phyloP scores from a whole-genome alignment of 192 early-diverging fungal species.

The Coemansia sp. region DNA sequence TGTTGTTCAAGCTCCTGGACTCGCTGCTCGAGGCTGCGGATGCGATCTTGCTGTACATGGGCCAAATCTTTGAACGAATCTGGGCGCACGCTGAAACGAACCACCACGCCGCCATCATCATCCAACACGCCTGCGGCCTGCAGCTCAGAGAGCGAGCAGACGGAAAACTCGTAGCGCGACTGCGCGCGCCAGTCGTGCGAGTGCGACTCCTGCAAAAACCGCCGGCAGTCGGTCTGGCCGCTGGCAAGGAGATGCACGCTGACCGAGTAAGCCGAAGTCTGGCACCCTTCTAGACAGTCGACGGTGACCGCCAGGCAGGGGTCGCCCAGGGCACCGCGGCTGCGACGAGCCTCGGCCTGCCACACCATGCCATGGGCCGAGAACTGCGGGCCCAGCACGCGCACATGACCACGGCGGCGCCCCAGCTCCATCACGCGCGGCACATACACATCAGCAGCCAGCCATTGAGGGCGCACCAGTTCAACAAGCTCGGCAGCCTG shows the following conservation, averaged over 20 bases:
- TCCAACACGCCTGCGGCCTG: conserved; percentile 1
- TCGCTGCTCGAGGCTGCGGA: conserved; percentile 20
- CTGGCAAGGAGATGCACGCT: conserved; percentile 12
- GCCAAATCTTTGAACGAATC: conserved; percentile 27
- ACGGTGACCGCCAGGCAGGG: conserved; percentile 21
- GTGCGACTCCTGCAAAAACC: conserved; percentile 5
- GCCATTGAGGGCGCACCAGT: conserved; percentile 6
- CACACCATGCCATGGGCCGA: conserved; percentile 35
- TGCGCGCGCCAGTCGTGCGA: conserved; percentile 7
- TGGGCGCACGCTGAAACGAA: conserved; percentile 25
- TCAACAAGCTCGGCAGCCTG: neutral
- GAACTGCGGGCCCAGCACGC: conserved; percentile 17
- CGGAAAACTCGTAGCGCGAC: conserved; percentile 13
- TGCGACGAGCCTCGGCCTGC: conserved; percentile 28
- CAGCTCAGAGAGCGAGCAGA: conserved; percentile 31
- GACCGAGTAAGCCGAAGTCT: neutral
- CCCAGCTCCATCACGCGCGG: conserved; percentile 31
- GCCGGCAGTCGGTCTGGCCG: neutral
- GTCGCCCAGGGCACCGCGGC: conserved; percentile 27
- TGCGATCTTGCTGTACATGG: conserved; percentile 24
- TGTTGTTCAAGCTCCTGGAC: conserved; percentile 19
- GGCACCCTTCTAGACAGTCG: conserved; percentile 21
- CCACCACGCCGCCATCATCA: conserved; percentile 9
- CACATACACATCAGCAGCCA: conserved; percentile 10
- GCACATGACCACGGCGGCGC: conserved; percentile 41